Evolutionary conservation across 495 filamentous ascomycete species (phyloP).

Genomic region (Hypoxylon rickii): DNA sequence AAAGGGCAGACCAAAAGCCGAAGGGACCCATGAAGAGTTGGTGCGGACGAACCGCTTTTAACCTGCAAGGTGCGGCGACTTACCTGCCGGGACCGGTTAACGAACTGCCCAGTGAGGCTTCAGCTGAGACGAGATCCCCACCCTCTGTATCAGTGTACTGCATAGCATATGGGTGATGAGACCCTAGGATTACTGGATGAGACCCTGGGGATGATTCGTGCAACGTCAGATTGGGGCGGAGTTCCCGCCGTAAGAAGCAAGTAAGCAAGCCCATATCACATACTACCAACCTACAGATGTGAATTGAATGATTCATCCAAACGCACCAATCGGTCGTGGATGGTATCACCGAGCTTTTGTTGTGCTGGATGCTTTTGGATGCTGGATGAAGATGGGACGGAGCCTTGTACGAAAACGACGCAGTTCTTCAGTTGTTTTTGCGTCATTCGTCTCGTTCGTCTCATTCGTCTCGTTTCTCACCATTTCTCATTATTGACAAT

Average conservation of each 20-base stretch:
- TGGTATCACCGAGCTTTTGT: background rate
- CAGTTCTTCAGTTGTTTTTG: background rate
- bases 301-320: background rate
- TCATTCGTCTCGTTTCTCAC: no score
- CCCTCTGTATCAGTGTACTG: conserved; percentile 16
- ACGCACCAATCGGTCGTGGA: background rate
- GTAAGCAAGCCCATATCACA: conserved; percentile 32
- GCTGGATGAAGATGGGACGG: background rate
- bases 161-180: conserved; percentile 36
- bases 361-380: background rate
- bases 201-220: conserved; percentile 28
- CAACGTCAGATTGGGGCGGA: conserved; percentile 32
- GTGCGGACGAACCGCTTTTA: conserved; percentile 33
- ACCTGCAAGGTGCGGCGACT: conserved; percentile 29
- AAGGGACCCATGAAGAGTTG: conserved; percentile 3
- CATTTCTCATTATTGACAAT: no score
- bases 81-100: conserved; percentile 34
- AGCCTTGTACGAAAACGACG: background rate
- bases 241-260: conserved; percentile 14
- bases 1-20: conserved; percentile 17
- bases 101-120: conserved; percentile 36
- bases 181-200: conserved; percentile 36
- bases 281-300: background rate
- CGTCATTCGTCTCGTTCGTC: background rate
- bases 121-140: conserved; percentile 35